Evolutionary conservation across 2,329 filamentous ascomycete genomes (phyloP).

Genomic region (Plectosphaerella cucumerina): DNA sequence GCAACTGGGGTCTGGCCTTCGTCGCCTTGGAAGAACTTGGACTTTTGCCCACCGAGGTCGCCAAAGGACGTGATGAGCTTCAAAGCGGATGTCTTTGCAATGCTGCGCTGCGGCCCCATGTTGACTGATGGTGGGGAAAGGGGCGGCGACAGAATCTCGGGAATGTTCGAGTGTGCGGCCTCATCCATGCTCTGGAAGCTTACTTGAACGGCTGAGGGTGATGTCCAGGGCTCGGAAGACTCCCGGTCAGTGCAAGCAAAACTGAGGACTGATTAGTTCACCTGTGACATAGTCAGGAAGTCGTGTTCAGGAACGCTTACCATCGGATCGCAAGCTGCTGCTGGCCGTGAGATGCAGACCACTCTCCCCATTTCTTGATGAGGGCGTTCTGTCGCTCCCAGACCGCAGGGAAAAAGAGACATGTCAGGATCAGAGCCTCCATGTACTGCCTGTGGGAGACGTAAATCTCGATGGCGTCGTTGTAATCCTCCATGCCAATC

Average conservation of each 20-base stretch:
- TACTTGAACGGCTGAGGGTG: conserved; percentile 67
- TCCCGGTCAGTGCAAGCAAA: conserved; percentile 89
- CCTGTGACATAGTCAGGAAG: background rate
- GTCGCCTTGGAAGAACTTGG: conserved; percentile 59
- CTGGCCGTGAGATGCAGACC: conserved; percentile 80
- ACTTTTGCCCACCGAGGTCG: conserved; percentile 49
- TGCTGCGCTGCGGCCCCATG: conserved; percentile 55
- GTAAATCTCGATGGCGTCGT: conserved; percentile 95
- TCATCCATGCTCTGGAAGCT: conserved; percentile 51
- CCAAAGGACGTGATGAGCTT: conserved; percentile 92
- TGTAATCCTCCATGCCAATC: conserved; percentile 84
- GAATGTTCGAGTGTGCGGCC: conserved; percentile 48
- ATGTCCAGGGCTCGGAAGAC: conserved; percentile 81
- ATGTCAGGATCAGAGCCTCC: conserved; percentile 88
- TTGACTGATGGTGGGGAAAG: conserved; percentile 68
- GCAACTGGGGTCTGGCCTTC: conserved; percentile 71
- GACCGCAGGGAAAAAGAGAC: conserved; percentile 74
- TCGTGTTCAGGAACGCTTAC: conserved; percentile 27
- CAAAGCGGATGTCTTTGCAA: conserved; percentile 76
- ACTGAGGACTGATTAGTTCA: conserved; percentile 25
- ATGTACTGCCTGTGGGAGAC: conserved; percentile 86
- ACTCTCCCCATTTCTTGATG: conserved; percentile 91
- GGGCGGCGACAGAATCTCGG: conserved; percentile 63
- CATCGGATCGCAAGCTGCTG: conserved; percentile 88
- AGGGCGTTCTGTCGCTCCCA: conserved; percentile 90